Conservation (phyloP, 768 basidiomycete species). For the Mycena haematopus region DNA sequence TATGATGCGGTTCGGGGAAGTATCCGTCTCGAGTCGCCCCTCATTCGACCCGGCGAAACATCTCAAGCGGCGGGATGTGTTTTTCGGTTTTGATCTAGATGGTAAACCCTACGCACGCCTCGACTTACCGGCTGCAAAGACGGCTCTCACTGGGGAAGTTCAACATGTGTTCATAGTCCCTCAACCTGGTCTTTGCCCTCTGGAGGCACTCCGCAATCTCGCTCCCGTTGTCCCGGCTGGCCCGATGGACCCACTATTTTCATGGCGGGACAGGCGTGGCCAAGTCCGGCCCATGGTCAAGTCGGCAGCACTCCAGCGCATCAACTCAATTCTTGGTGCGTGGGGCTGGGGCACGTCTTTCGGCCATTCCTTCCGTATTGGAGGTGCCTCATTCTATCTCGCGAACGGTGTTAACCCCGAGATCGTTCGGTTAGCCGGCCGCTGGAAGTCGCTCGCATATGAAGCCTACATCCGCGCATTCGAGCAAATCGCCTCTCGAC, state of each 20-base stretch:
- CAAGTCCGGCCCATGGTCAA: slow-evolving; percentile 39
- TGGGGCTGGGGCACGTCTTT: slow-evolving; percentile 25
- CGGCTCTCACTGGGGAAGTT: no score
- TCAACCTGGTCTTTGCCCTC: slow-evolving; percentile 33
- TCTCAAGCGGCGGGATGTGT: no score
- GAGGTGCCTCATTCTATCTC: slow-evolving; percentile 45
- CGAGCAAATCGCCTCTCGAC: slow-evolving; percentile 29
- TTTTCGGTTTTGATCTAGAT: no score
- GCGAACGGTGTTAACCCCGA: slow-evolving; percentile 40
- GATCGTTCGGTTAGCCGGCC: slow-evolving; percentile 39
- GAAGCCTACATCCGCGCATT: slow-evolving; percentile 46
- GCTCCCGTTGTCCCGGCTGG: slow-evolving; percentile 34
- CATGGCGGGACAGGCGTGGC: slow-evolving; percentile 39
- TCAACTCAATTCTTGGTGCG: slow-evolving; percentile 33
- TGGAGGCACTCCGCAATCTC: slow-evolving; percentile 37
- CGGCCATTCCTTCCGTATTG: slow-evolving; percentile 52
- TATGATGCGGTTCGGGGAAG: no score
- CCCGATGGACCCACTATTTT: slow-evolving; percentile 41
- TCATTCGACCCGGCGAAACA: no score
- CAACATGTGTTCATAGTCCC: no score
- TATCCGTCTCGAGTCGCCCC: no score
- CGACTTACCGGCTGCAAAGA: no score
- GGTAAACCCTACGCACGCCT: no score
- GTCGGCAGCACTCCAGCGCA: slow-evolving; percentile 32
- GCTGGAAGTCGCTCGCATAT: slow-evolving; percentile 49